Evolutionary conservation across 2,329 filamentous ascomycete genomes (phyloP), one percentile per base, ranked within the genome.

Genomic region (Neodidymelliopsis sp.): DNA sequence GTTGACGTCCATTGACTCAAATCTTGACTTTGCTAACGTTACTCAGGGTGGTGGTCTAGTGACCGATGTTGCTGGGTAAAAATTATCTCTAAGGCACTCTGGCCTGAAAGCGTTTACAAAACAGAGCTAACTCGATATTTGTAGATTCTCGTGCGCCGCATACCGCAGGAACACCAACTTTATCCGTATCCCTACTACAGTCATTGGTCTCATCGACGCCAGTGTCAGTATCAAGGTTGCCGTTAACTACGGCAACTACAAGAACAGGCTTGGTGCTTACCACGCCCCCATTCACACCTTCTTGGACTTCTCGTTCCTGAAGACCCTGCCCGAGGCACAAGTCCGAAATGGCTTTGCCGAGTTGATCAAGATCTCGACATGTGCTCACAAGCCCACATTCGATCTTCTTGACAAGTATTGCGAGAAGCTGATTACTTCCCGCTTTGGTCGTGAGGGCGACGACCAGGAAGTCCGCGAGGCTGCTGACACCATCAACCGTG

Each of bases 141-240:
- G 2, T 44, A 71, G 68, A 57, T 71, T 70, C 60, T 86, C 87
- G 4, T 90, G 87, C 67, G 86, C 87, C 19, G 79, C 85, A 6
- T 90, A 90, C 73, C 82, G 86, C 53, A 79, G 87, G 60, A 89
- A 84, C 73, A 89, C 87, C 31, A 88, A 88, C 73, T 90, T 81
- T 74, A 88, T 90, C 65, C 84, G 87, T 36, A 81, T 90, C 7
- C 87, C 87, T 1, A 90, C 87, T 0, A 90, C 87, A 1, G 84
- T 90, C 55, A 89, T 90, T 63, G 87, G 87, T 8, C 77, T 90
- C 36, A 90, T 90, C 52, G 87, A 90, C 64, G 87, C 87, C 3
- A 88, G 85, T 13, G 87, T 90, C 39, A 87, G 84, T 25, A 90
- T 90, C 77, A 89, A 90, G 67, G 87, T 90, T n/a, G 87, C 85